Base-by-base conservation (phyloP, 257 asterid genomes). In the Lycium barbarum region DNA sequence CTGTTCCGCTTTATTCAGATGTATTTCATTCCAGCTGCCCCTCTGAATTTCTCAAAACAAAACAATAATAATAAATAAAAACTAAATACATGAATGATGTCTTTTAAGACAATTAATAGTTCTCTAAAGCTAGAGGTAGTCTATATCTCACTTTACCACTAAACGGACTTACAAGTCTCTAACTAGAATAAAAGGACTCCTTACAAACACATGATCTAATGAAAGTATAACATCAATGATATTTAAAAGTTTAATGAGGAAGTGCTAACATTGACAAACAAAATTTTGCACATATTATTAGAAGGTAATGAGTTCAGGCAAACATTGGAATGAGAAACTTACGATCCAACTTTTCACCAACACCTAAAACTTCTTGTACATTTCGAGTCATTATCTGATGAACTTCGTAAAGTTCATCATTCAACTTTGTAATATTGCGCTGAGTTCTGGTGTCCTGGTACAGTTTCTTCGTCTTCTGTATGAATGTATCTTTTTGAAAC, bases 341-440 rank as follows among this genome's bases (percentile, higher is more conserved):
- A 96, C 99, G 98, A 84, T 96, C 98, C 93, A 96, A 90, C 90
- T 96, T 95, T 92, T 95, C 99, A 89, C 99, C 99, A 87, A 95
- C 98, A 72, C 99, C 98, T 80, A 96, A 96, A 84, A 96, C 99
- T 92, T 96, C 99, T 84, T 96, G 98, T 73, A 96, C 98, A 89
- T 96, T 96, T 86, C 99, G 98, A 85, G 99, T 95, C 99, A 96
- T 96, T 65, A 96, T 95, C 89, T 96, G 99, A 89, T 96, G 99
- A 86, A 96, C 98, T 93, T 96, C 98, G 92, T 96, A 93, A n/a
- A 96, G 98, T 84, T 96, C 99, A 86, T 96, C 99, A 84, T 94
- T 96, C 94, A 96, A 88, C 93, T 95, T 96, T 49, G 98, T 71
- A 73, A 96, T 87, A 85, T 95, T 96, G 71, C 98, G 91, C 85